Evolutionary conservation across 2,329 filamentous ascomycete species (phyloP), one percentile per base, ranked within the genome.

Genomic region (Alternaria infectoria): DNA sequence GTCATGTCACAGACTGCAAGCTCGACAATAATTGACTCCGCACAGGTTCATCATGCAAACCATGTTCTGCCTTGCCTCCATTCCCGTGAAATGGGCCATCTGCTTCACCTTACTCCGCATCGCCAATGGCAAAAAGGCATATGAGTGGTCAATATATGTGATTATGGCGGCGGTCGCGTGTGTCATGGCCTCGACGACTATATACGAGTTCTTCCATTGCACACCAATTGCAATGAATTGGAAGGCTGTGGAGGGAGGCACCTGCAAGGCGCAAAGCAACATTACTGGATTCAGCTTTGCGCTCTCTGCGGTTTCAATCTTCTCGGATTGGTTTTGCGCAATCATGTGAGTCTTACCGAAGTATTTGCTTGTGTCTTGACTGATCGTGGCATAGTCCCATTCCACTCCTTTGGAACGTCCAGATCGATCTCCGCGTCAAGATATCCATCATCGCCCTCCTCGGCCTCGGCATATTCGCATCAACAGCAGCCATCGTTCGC

Each of bases 21-120:
- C 36, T 40, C 36, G 36, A 40, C 36, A 40, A 3, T 40, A 6
- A 10, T 40, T 40, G 36, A 40, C 36, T n/a, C 11, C 36, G 15
- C 3, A 40, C 9, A 40, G 36, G 36, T 40, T 67, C 49, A 62
- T 65, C 25, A 67, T 67, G 65, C 62, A 67, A 54, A 67, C 65
- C 3, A 67, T 67, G 65, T 65, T 52, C 25, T 62, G 62, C 19
- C 45, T 65, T 17, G 62, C 65, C 3, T 57, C 65, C 3, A 67
- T 65, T 23, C 65, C 75, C 4, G 71, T 78, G 59, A 79, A 79
- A 63, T 70, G 78, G 57, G 73, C 72, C 52, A 78, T 79, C 47
- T 72, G 74, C 11, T 74, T 78, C 54, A 78, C 75, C 59, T 62
- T 79, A n/a, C 72, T 77, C 23, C 74, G 77, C 12, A 73, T 78